Conservation (phyloP, 148 eudicot species). For the Chenopodium quinoa region DNA sequence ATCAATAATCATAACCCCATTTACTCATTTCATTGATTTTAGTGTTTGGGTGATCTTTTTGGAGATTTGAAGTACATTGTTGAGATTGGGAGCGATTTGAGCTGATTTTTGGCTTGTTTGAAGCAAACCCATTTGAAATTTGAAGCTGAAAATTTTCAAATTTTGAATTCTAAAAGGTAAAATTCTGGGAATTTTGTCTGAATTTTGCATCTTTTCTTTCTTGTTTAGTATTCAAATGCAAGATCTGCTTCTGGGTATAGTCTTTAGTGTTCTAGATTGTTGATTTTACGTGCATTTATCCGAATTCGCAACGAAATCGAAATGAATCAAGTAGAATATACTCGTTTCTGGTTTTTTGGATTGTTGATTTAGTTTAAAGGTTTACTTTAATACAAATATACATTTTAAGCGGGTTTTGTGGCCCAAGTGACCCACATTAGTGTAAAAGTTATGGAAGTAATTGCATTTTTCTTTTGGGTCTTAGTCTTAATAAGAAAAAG, state of each 20-base stretch:
- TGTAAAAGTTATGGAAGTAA: slow-evolving; percentile 28
- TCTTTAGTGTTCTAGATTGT: slow-evolving; percentile 12
- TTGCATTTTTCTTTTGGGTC: slow-evolving; percentile 15
- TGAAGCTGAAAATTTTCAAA: slow-evolving; percentile 4
- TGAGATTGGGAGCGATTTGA: slow-evolving; percentile 8
- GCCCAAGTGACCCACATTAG: slow-evolving; percentile 42
- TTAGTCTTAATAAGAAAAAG: slow-evolving; percentile 2
- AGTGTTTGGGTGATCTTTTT: slow-evolving; percentile 1
- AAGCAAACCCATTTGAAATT: slow-evolving; percentile 19
- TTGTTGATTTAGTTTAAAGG: slow-evolving; percentile 14
- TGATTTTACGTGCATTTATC: slow-evolving; percentile 8
- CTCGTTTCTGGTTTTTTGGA: background rate
- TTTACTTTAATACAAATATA: slow-evolving; percentile 11
- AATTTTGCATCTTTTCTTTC: slow-evolving; percentile 14
- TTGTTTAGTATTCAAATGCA: slow-evolving; percentile 5
- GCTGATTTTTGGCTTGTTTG: slow-evolving; percentile 8
- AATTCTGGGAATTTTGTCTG: background rate
- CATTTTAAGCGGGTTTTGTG: slow-evolving; percentile 14
- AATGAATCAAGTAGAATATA: background rate
- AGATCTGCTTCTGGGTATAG: slow-evolving; percentile 29
- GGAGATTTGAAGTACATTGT: slow-evolving; percentile 21
- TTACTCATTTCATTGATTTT: slow-evolving; percentile 4
- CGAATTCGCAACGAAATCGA: background rate
- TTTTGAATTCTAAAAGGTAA: slow-evolving; percentile 21
- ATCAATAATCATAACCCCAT: slow-evolving; percentile 24